Evolutionary conservation across 2,329 filamentous ascomycete species (phyloP).

Genomic region (Hymenotorrendiella dingleyae): DNA sequence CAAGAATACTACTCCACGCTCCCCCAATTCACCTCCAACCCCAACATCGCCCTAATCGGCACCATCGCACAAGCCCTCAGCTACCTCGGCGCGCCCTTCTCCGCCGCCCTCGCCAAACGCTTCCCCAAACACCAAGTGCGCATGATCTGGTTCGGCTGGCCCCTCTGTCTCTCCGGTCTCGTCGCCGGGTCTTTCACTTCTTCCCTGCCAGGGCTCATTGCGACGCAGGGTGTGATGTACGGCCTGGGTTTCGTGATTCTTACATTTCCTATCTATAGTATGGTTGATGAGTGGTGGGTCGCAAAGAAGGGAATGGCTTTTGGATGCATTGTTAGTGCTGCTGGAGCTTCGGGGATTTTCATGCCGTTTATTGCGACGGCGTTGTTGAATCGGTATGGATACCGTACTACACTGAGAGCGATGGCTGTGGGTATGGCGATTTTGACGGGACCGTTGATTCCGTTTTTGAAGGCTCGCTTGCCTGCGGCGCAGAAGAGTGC

Average conservation of each 20-base stretch:
- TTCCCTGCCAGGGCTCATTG: conserved; percentile 48
- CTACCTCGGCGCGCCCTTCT: conserved; percentile 32
- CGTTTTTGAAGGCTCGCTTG: conserved; percentile 50
- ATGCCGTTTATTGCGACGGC: conserved; percentile 48
- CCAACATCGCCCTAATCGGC: conserved; percentile 56
- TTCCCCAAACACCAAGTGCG: conserved; percentile 30
- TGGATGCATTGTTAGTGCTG: conserved; percentile 44
- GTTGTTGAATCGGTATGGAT: conserved; percentile 46
- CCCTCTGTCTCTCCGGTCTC: conserved; percentile 35
- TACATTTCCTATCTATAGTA: conserved; percentile 51
- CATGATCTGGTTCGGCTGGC: conserved; percentile 36
- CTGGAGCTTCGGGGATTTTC: conserved; percentile 45
- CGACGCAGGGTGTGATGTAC: conserved; percentile 56
- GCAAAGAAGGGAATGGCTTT: conserved; percentile 52
- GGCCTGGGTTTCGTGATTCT: conserved; percentile 50
- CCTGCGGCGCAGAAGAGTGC: conserved; percentile 32
- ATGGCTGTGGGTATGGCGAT: conserved; percentile 46
- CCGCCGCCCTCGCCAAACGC: conserved; percentile 31
- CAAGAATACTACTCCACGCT: conserved; percentile 61
- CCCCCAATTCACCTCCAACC: conserved; percentile 45
- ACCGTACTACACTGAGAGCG: conserved; percentile 48
- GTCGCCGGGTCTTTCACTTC: conserved; percentile 45
- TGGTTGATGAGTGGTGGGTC: conserved; percentile 59
- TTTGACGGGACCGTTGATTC: conserved; percentile 48
- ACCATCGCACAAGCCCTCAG: conserved; percentile 37